Conservation (phyloP, 345 rosid genomes). For the Salix dunnii region DNA sequence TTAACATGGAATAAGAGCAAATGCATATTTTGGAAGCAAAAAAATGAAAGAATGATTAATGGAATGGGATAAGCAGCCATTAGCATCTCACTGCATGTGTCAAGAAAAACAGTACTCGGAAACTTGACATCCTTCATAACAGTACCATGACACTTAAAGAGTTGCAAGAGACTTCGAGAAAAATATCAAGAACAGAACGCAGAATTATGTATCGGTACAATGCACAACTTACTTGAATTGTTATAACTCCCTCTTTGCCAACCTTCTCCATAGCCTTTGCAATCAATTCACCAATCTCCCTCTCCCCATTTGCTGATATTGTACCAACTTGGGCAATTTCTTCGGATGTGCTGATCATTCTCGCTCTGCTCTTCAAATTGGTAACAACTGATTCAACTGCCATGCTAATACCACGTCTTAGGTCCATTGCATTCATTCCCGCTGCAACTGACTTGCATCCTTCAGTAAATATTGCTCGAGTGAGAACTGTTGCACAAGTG, state of each 20-base stretch:
- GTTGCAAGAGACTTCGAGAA: no score
- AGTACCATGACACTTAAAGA: not conserved
- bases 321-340: slow-evolving; percentile 99
- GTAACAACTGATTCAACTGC: slow-evolving; percentile 92
- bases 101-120: not conserved
- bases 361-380: slow-evolving; percentile 80
- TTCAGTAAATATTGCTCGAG: slow-evolving; percentile 77
- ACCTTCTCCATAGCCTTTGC: slow-evolving; percentile 99
- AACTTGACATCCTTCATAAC: not conserved
- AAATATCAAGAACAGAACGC: no score
- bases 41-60: not conserved
- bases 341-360: slow-evolving; percentile 96
- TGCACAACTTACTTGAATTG: slow-evolving; percentile 62
- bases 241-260: slow-evolving; percentile 98
- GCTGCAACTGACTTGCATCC: slow-evolving; percentile 99
- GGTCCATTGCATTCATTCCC: slow-evolving; percentile 93
- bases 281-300: slow-evolving; percentile 93
- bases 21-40: not conserved
- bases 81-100: not conserved
- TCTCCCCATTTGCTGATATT: slow-evolving; percentile 94
- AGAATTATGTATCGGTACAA: not conserved
- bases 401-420: slow-evolving; percentile 85
- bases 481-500: slow-evolving; percentile 95
- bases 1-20: slow-evolving; percentile 1
- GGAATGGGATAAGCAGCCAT: not conserved